Evolutionary conservation across 805 yeast genomes (phyloP).

Genomic region (Sungouiella thailandica): DNA sequence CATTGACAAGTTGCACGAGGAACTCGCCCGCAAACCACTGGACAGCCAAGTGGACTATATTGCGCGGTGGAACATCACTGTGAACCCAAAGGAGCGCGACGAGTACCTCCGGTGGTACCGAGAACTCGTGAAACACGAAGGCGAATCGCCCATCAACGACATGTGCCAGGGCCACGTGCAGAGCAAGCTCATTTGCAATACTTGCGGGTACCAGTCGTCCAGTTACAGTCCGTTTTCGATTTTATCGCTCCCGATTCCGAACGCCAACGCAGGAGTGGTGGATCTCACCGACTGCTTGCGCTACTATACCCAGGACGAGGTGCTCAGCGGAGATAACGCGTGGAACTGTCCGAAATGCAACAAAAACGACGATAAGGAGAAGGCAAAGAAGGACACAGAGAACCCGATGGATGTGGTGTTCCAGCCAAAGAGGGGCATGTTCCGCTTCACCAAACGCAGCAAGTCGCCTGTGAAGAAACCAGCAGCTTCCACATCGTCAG

Average conservation of each 20-base stretch:
- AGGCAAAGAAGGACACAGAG: too few relatives aligned
- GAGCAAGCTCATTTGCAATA: slow-evolving; percentile 55
- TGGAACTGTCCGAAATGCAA: slow-evolving; percentile 80
- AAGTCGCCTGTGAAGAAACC: slow-evolving; percentile 28
- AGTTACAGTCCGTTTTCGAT: slow-evolving; percentile 61
- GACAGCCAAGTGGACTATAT: slow-evolving; percentile 19
- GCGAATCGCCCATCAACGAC: slow-evolving; percentile 62
- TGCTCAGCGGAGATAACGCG: slow-evolving; percentile 68
- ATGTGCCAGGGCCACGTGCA: slow-evolving; percentile 72
- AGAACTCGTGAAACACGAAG: slow-evolving; percentile 46
- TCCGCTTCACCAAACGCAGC: slow-evolving; percentile 29
- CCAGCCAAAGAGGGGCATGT: slow-evolving; percentile 31
- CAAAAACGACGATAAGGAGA: slow-evolving; percentile 18
- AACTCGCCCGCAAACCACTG: slow-evolving; percentile 35
- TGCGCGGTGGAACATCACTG: slow-evolving; percentile 28
- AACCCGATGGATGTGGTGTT: slow-evolving; percentile 27
- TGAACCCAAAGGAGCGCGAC: slow-evolving; percentile 29
- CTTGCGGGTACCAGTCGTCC: slow-evolving; percentile 57
- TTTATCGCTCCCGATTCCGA: slow-evolving; percentile 58
- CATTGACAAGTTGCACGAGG: slow-evolving; percentile 66
- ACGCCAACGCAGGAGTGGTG: slow-evolving; percentile 17
- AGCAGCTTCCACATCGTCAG: background rate
- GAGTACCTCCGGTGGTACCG: slow-evolving; percentile 64
- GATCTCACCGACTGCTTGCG: slow-evolving; percentile 59
- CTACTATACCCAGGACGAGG: slow-evolving; percentile 59